Evolutionary conservation across 139 green algal species (phyloP).

Genomic region (Gonium pectorale): DNA sequence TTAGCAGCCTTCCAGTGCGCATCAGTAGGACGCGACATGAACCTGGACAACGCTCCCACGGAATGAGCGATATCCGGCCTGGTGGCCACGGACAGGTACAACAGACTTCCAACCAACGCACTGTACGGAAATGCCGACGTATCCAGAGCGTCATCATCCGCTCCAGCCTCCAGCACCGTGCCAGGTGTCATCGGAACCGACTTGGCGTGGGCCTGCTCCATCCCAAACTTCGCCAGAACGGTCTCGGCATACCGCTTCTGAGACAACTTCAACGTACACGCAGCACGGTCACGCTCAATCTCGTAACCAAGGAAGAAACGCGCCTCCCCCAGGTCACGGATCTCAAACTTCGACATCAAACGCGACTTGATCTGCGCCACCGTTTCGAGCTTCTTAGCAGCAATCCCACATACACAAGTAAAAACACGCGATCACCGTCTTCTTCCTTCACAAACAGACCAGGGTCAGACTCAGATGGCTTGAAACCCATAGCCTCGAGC

Average conservation of each 20-base stretch:
- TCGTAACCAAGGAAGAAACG: slow-evolving; percentile 38
- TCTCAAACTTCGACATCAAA: slow-evolving; percentile 18
- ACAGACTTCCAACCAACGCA: not conserved
- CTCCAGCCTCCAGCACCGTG: no score
- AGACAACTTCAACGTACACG: not conserved
- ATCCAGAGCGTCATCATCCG: slow-evolving; percentile 12
- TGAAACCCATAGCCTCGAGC: no score
- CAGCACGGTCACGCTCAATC: slow-evolving; percentile 23
- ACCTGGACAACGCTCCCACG: not conserved
- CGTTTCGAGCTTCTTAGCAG: not conserved
- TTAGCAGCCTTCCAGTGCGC: not conserved
- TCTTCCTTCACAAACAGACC: not conserved
- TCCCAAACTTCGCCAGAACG: slow-evolving; percentile 13
- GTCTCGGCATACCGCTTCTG: slow-evolving; percentile 13
- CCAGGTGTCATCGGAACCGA: no score
- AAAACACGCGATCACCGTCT: slow-evolving; percentile 37
- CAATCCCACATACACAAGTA: slow-evolving; percentile 52
- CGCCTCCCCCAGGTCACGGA: slow-evolving; percentile 37
- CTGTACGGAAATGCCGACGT: not conserved
- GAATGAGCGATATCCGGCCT: not conserved
- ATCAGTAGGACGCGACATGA: not conserved
- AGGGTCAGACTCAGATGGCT: no score
- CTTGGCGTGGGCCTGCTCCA: slow-evolving; percentile 2
- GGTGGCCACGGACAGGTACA: slow-evolving; percentile 29
- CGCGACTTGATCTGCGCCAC: not conserved